These are phyloP conservation scores for Penicillium glabrum DNA, from an alignment of 2,329 filamentous ascomycete species.

Conservation along the genomic window DNA sequence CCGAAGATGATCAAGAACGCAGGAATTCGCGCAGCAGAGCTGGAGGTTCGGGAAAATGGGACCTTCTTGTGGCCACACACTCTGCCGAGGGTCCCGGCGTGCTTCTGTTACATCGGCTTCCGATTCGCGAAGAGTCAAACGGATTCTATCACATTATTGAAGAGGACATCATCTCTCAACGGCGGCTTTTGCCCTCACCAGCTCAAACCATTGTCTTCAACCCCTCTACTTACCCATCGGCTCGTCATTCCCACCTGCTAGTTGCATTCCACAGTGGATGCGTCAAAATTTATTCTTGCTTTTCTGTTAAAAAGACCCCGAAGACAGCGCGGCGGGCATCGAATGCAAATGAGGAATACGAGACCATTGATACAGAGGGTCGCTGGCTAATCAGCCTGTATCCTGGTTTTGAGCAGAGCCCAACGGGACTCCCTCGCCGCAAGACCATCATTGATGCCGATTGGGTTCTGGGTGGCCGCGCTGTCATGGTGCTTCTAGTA, in stretches of 20 bases:
- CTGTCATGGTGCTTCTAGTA: slow-evolving; percentile 45
- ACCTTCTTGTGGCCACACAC: slow-evolving; percentile 48
- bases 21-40: slow-evolving; percentile 31
- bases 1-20: slow-evolving; percentile 28
- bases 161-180: slow-evolving; percentile 45
- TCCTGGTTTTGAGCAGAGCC: slow-evolving; percentile 39
- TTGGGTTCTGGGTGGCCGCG: slow-evolving; percentile 47
- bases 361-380: slow-evolving; percentile 36
- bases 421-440: slow-evolving; percentile 31
- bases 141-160: slow-evolving; percentile 29
- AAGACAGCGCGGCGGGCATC: slow-evolving; percentile 30
- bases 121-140: slow-evolving; percentile 29
- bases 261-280: slow-evolving; percentile 56
- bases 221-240: slow-evolving; percentile 52
- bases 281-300: slow-evolving; percentile 59
- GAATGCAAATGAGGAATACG: slow-evolving; percentile 31
- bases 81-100: slow-evolving; percentile 46
- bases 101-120: slow-evolving; percentile 46
- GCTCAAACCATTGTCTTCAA: slow-evolving; percentile 56
- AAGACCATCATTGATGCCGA: slow-evolving; percentile 47
- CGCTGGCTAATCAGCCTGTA: slow-evolving; percentile 47
- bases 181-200: slow-evolving; percentile 50
- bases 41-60: slow-evolving; percentile 35
- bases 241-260: slow-evolving; percentile 55
- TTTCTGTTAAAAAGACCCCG: slow-evolving; percentile 35